These are phyloP conservation scores for Ambrosiella cleistominuta DNA, from an alignment of 2,329 filamentous ascomycete species.

Conservation along the genomic window DNA sequence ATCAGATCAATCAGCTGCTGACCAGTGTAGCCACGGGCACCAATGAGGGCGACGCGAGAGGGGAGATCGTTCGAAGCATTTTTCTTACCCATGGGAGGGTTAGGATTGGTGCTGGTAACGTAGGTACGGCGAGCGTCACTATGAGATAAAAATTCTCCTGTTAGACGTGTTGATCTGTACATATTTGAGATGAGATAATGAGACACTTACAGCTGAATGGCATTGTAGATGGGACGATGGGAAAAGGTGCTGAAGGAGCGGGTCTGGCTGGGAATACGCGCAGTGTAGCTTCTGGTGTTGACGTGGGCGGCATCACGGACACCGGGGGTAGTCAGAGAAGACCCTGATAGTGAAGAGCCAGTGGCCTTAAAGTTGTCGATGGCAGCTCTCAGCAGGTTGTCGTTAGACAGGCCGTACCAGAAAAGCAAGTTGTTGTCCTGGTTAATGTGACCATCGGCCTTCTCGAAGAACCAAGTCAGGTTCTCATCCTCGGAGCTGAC, in stretches of 20 bases:
- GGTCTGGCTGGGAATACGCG: slow-evolving; percentile 7
- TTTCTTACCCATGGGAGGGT: slow-evolving; percentile 75
- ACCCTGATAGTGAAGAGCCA: slow-evolving; percentile 71
- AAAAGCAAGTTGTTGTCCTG: slow-evolving; percentile 80
- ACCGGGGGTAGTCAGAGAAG: slow-evolving; percentile 75
- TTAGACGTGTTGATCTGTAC: background rate
- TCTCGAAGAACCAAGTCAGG: slow-evolving; percentile 94
- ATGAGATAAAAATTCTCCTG: background rate
- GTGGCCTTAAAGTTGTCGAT: slow-evolving; percentile 74
- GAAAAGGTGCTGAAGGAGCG: slow-evolving; percentile 50
- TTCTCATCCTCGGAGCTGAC: slow-evolving; percentile 94
- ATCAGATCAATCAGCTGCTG: slow-evolving; percentile 77
- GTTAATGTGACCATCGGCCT: slow-evolving; percentile 81
- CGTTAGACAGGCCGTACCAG: slow-evolving; percentile 79
- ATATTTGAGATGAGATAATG: background rate
- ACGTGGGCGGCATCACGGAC: slow-evolving; percentile 61
- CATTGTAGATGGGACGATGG: slow-evolving; percentile 16
- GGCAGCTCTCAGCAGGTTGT: slow-evolving; percentile 63
- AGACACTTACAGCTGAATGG: slow-evolving; percentile 11
- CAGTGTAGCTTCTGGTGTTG: slow-evolving; percentile 10
- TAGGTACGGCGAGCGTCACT: slow-evolving; percentile 16
- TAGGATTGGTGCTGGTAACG: slow-evolving; percentile 58
- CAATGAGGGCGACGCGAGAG: slow-evolving; percentile 70
- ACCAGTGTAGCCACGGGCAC: slow-evolving; percentile 84
- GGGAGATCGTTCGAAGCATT: slow-evolving; percentile 68